Evolutionary conservation across 164 flowering plant species (phyloP), one percentile per base, ranked within the genome.

Genomic region (Piper betle): DNA sequence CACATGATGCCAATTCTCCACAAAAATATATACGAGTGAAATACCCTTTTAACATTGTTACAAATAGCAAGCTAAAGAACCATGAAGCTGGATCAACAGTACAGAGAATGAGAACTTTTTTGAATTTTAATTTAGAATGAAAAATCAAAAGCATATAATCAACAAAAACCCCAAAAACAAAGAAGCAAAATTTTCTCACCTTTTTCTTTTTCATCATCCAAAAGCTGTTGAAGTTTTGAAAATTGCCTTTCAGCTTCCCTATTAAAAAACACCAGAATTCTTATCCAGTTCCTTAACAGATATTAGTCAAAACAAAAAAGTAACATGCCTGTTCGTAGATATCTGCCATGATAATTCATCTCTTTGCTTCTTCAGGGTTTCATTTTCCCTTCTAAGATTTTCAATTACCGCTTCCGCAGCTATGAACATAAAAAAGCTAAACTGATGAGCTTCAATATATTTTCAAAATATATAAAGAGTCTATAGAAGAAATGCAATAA

Each of bases 401-500:
- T 81, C 77, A 40, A 85, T 79, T 71, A 81, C 42, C 55, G 80
- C 81, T 63, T 90, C 97, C 3, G 86, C 84, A 71, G 81, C 95
- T 87, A 81, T 69, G 73, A 60, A 46, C 48, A 58, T 62, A 19
- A 58, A 38, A 33, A 25, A 25, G 56, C 38, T 18, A 39, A 48
- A 52, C 39, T 39, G 50, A 53, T 46, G 11, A 42, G 46, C 15
- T 46, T 46, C 46, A 42, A 6, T 25, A 25, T 25, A 25, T 25
- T 25, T 25, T 25, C 33, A 25, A 25, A 25, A 25, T 25, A 25
- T 25, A 25, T 25, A 25, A 25, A 25, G 2, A 25, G 33, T 25
- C 33, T 25, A 25, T 25, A 25, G 33, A 25, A 25, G 33, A 25
- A 25, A 25, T 25, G 33, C 33, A 25, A 25, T 25, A 25, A 25